These are phyloP conservation scores for Barnettozyma populi DNA, from an alignment of 805 yeast genomes.

Conservation along the genomic window DNA sequence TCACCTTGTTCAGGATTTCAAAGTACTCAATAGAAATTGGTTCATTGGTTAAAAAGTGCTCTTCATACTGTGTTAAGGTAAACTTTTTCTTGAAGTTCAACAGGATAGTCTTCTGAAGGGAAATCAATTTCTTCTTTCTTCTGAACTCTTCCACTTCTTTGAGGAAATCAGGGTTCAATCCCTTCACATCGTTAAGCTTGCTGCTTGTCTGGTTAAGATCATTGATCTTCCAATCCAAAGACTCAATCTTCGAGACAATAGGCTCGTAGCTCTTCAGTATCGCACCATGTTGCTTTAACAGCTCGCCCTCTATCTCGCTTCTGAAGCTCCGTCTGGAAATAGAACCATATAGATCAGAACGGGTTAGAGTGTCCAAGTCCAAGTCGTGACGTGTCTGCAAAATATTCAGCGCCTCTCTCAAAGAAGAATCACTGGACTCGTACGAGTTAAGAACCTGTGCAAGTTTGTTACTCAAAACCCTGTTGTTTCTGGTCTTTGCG, in stretches of 20 bases:
- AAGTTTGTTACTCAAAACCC: constrained; percentile 28
- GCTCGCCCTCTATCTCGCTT: constrained; percentile 54
- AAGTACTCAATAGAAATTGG: constrained; percentile 50
- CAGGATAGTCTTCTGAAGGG: constrained; percentile 47
- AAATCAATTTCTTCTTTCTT: constrained; percentile 16
- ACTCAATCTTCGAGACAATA: constrained; percentile 37
- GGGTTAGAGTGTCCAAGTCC: constrained; percentile 18
- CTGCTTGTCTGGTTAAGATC: constrained; percentile 16
- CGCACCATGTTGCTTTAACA: constrained; percentile 50
- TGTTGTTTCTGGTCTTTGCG: constrained; percentile 19
- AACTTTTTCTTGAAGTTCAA: constrained; percentile 53
- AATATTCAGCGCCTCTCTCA: constrained; percentile 30
- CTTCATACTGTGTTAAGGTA: constrained; percentile 68
- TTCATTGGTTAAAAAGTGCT: constrained; percentile 45
- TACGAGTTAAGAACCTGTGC: constrained; percentile 31
- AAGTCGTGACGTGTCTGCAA: constrained; percentile 30
- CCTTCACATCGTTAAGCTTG: constrained; percentile 12
- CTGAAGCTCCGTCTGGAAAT: constrained; percentile 55
- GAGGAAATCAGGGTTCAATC: constrained; percentile 14
- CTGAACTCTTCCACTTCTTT: constrained; percentile 17
- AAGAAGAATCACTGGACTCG: constrained; percentile 26
- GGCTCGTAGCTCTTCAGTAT: constrained; percentile 40
- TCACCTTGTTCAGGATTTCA: constrained; percentile 51
- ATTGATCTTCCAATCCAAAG: constrained; percentile 19
- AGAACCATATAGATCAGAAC: constrained; percentile 46